Conservation (phyloP, 331 rosid genomes). For the Spiraea crenata region DNA sequence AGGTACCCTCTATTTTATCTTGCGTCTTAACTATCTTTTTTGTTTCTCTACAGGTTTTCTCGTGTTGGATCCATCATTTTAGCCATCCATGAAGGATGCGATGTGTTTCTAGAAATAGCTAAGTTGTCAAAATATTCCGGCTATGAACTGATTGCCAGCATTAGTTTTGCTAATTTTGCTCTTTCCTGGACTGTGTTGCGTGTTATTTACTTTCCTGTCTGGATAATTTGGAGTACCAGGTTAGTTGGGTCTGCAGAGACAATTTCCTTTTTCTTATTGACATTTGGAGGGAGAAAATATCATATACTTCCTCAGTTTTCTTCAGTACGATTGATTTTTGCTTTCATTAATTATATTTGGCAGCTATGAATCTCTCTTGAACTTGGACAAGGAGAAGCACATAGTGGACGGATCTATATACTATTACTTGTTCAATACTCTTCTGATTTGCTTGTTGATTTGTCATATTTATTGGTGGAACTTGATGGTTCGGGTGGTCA, state of each 20-base stretch:
- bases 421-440: conserved; percentile 80
- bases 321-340: not conserved
- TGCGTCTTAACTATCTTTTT: conserved; percentile 11
- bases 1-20: conserved; percentile 11
- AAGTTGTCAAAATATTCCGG: conserved; percentile 90
- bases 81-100: conserved; percentile 88
- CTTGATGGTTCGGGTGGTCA: conserved; percentile 77
- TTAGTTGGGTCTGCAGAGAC: conserved; percentile 32
- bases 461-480: conserved; percentile 90
- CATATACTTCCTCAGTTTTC: not conserved
- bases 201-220: conserved; percentile 73
- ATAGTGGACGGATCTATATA: conserved; percentile 53
- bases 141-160: conserved; percentile 63
- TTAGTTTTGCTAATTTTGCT: conserved; percentile 63
- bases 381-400: conserved; percentile 59
- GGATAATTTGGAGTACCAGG: conserved; percentile 97
- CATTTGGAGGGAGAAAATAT: not conserved
- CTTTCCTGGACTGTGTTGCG: conserved; percentile 74
- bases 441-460: conserved; percentile 67
- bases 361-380: conserved; percentile 73
- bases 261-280: not conserved
- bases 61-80: conserved; percentile 88
- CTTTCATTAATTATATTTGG: conserved; percentile 29
- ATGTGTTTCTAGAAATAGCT: conserved; percentile 81
- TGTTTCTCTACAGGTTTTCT: conserved; percentile 59